Conservation (phyloP, 1,139 yeast genomes). For the Nakaseomyces kungkrabaensis region DNA sequence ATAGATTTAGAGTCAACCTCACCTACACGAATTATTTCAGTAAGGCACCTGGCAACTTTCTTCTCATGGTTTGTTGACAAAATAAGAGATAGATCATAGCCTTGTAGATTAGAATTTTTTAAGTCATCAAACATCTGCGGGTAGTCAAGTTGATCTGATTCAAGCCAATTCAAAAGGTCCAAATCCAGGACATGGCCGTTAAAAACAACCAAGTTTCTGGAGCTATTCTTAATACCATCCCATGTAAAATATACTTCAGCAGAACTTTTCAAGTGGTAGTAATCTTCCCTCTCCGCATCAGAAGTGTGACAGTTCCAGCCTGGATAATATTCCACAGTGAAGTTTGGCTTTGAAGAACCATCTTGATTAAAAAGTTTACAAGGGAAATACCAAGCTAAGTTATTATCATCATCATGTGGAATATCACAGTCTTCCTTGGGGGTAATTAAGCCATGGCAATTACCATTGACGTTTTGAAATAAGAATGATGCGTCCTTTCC, state of each 20-base stretch:
- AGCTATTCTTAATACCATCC: constrained; percentile 68
- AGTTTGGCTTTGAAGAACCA: constrained; percentile 59
- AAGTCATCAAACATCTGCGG: constrained; percentile 63
- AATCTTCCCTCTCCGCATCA: constrained; percentile 52
- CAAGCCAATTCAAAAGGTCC: constrained; percentile 65
- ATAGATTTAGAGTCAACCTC: constrained; percentile 79
- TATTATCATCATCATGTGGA: constrained; percentile 50
- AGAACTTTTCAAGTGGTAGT: constrained; percentile 47
- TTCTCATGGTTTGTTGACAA: constrained; percentile 62
- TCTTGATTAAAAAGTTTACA: constrained; percentile 63
- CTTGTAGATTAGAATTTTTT: constrained; percentile 49
- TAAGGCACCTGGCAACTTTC: constrained; percentile 66
- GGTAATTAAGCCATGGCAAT: constrained; percentile 72
- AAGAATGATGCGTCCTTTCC: constrained; percentile 82
- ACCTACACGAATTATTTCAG: constrained; percentile 86
- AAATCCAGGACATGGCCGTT: constrained; percentile 83
- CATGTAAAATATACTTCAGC: constrained; percentile 86
- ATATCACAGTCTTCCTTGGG: constrained; percentile 64
- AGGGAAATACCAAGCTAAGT: constrained; percentile 94
- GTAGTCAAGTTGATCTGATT: constrained; percentile 54
- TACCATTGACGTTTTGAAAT: constrained; percentile 92
- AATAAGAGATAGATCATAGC: constrained; percentile 73
- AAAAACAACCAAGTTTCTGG: constrained; percentile 73
- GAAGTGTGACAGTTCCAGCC: constrained; percentile 95
- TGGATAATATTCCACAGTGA: constrained; percentile 48